phyloP scores from a whole-genome alignment of 2,329 filamentous ascomycete genomes.

The Trichoderma endophyticum region DNA sequence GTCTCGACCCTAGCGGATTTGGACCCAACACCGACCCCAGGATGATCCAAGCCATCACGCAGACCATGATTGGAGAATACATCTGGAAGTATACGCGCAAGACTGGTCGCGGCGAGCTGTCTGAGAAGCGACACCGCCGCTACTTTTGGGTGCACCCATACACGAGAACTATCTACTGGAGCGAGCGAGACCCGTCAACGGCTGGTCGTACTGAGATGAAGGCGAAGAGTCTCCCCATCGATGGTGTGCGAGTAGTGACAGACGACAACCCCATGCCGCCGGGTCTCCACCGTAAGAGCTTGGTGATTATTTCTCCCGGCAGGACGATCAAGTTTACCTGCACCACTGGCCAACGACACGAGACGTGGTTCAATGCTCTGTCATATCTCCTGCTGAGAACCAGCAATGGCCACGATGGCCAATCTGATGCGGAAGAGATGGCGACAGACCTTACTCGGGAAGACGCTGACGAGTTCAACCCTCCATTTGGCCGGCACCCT shows the following conservation, averaged over 20 bases:
- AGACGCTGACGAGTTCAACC: slow-evolving; percentile 79
- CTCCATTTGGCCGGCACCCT: slow-evolving; percentile 44
- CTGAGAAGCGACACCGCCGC: slow-evolving; percentile 81
- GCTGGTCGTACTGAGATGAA: slow-evolving; percentile 73
- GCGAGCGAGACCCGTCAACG: slow-evolving; percentile 77
- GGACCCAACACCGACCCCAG: slow-evolving; percentile 80
- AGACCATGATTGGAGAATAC: slow-evolving; percentile 99
- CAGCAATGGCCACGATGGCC: slow-evolving; percentile 59
- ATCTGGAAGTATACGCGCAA: slow-evolving; percentile 99
- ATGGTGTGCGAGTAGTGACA: slow-evolving; percentile 84
- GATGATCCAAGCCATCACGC: slow-evolving; percentile 98
- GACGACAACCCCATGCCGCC: slow-evolving; percentile 96
- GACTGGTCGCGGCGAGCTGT: slow-evolving; percentile 83
- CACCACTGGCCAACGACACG: slow-evolving; percentile 87
- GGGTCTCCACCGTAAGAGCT: slow-evolving; percentile 88
- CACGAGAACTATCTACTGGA: slow-evolving; percentile 95
- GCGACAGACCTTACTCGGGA: slow-evolving; percentile 57
- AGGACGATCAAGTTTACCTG: slow-evolving; percentile 92
- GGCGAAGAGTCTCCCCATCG: slow-evolving; percentile 89
- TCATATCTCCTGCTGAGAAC: slow-evolving; percentile 87
- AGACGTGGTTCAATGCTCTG: slow-evolving; percentile 97
- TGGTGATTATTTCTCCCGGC: slow-evolving; percentile 85
- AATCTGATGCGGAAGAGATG: slow-evolving; percentile 58
- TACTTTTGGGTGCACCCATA: slow-evolving; percentile 99
- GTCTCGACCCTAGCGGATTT: slow-evolving; percentile 56